Evolutionary conservation across 148 eudicot species (phyloP), one percentile per base, ranked within the genome.

Genomic region (Rhododendron mucronatum): DNA sequence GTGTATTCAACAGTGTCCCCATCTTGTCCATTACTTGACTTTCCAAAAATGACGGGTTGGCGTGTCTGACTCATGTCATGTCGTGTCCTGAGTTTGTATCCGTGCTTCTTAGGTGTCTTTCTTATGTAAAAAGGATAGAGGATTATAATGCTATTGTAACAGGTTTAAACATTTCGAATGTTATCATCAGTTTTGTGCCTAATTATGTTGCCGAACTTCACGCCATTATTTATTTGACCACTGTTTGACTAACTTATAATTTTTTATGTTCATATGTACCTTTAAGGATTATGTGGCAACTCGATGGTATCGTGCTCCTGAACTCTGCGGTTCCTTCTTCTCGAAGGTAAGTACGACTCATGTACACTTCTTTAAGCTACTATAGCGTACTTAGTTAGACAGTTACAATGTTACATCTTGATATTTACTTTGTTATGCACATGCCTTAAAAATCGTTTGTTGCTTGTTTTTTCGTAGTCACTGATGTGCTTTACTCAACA

Each of bases 241-340:
- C 55, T 82, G 13, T 84, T 2, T 65, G 5, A 37, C 15, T 21
- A 33, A 50, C 74, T 81, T 50, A 45, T 61, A 75, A 7, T 73
- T 87, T 37, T 73, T 84, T 82, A 63, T 91, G 51, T 85, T 85
- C 1, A 7, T 80, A 50, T 82, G 37, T 81, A 53, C 30, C 89
- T 63, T 86, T 82, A 39, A 96, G 99, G 98, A 95, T 87, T 96
- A 95, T 84, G 97, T 96, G 86, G 99, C 99, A 86, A 96, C 99
- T 82, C 89, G 97, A 90, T 96, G 99, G 99, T 95, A 96, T 88
- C 97, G 98, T 86, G 99, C 99, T 91, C 99, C 99, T 74, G 98
- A 96, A 91, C 98, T 96, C 23, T 96, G 99, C 85, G 99, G 99
- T 83, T 96, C 99, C 10, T 96, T 96, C 90, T 95, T 95, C 92